Evolutionary conservation across 805 yeast species (phyloP), one percentile per base, ranked within the genome.

Genomic region (Zygotorulaspora chibaensis): DNA sequence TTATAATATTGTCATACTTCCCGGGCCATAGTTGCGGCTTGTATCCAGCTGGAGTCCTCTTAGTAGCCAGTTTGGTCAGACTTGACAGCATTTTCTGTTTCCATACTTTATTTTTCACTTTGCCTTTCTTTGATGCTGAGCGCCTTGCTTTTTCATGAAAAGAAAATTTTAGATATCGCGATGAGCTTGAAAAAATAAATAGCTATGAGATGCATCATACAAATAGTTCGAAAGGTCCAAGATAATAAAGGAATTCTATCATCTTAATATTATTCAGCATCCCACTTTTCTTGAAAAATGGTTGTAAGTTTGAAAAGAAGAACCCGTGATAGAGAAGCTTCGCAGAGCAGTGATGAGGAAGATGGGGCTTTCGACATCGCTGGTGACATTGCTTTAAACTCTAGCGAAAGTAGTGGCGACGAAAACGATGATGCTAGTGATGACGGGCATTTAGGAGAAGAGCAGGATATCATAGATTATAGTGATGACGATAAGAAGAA

Each of bases 1-100:
- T 79, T 16, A 85, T 68, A 17, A 91, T 76, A 43, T 75, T 78
- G 56, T 87, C 96, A 27, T 72, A 62, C 8, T 52, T 52, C 0
- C 55, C 50, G 0, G 91, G 91, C 15, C 54, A 12, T 27, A n/a
- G 23, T 29, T 50, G 53, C 4, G 52, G 43, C 13, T 45, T 43
- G 12, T 56, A 54, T 2, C 60, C 54, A 2, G 40, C 34, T 3
- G 54, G 29, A 3, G 26, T 30, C 26, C 63, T 45, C 11, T 46
- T 48, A 4, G 38, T 34, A 15, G 45, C 34, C 15, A 46, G 10
- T 11, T 47, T 44, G 17, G 33, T 10, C 39, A 47, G 53, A n/a
- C 37, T 42, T 3, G 50, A 33, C 6, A 51, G 43, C 54, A 55
- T 49, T 12, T 8, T 23, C 20, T 44, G 49, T 27, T 17, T 31